These are phyloP conservation scores for Malus fusca DNA, from an alignment of 306 rosid genomes.

Conservation along the genomic window DNA sequence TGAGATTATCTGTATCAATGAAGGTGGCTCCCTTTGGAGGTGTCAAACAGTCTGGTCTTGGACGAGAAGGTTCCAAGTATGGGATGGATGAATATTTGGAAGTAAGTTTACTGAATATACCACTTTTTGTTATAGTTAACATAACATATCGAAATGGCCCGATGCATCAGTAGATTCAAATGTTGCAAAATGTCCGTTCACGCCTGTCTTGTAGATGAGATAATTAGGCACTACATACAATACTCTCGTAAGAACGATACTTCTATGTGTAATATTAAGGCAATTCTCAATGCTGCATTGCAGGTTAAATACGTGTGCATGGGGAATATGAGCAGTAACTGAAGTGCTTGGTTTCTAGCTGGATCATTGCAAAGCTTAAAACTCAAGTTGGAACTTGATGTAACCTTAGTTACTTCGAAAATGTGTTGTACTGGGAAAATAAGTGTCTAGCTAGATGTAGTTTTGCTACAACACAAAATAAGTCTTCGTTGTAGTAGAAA, in stretches of 20 bases:
- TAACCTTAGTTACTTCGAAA: background rate
- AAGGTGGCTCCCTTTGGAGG: slow-evolving; percentile 99
- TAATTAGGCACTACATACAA: background rate
- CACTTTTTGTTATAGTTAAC: background rate
- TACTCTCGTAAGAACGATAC: background rate
- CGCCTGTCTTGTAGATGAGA: background rate
- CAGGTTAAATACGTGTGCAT: slow-evolving; percentile 86
- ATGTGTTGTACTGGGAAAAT: background rate
- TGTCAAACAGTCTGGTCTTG: slow-evolving; percentile 89
- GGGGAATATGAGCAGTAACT: slow-evolving; percentile 70
- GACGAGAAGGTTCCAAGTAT: slow-evolving; percentile 97
- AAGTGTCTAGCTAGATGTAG: background rate
- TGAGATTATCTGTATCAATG: slow-evolving; percentile 18
- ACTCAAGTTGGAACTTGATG: slow-evolving; percentile 5
- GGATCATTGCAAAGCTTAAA: slow-evolving; percentile 13
- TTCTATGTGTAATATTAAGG: background rate
- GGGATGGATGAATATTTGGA: slow-evolving; percentile 96
- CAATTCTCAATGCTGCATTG: slow-evolving; percentile 1
- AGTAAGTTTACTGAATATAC: slow-evolving; percentile 26
- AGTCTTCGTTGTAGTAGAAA: background rate
- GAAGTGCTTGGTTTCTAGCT: slow-evolving; percentile 21
- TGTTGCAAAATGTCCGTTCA: background rate
- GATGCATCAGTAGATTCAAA: background rate
- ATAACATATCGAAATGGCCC: background rate
- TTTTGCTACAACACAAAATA: background rate